phyloP scores from a whole-genome alignment of 1,139 yeast species.

The Nakaseomyces bracarensis region DNA sequence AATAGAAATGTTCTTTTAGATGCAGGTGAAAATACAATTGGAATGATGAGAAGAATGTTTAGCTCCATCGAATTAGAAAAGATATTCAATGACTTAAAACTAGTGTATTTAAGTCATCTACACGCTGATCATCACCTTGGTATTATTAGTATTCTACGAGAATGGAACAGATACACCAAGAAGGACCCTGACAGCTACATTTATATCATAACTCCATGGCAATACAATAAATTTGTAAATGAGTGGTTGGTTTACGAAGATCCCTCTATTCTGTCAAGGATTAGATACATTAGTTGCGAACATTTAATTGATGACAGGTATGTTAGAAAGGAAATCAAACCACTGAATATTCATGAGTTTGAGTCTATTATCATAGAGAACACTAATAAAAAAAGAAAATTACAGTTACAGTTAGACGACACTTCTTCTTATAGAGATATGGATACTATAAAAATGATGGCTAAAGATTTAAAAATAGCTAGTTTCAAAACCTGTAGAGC shows the following conservation, averaged over 20 bases:
- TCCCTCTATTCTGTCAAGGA: constrained; percentile 37
- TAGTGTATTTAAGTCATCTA: constrained; percentile 75
- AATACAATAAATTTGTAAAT: constrained; percentile 52
- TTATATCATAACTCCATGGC: constrained; percentile 69
- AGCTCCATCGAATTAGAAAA: constrained; percentile 37
- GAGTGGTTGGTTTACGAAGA: constrained; percentile 65
- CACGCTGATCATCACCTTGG: constrained; percentile 99
- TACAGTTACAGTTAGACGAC: constrained; percentile 28
- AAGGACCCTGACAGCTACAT: constrained; percentile 32
- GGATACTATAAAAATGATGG: constrained; percentile 24
- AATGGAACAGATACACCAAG: constrained; percentile 48
- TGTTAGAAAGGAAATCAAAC: constrained; percentile 27
- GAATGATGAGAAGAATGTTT: constrained; percentile 57
- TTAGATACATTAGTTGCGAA: constrained; percentile 60
- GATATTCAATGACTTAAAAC: constrained; percentile 46
- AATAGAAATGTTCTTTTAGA: constrained; percentile 57
- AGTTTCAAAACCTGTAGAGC: constrained; percentile 61
- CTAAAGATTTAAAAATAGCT: constrained; percentile 27
- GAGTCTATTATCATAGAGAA: constrained; percentile 8
- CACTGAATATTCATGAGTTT: constrained; percentile 28
- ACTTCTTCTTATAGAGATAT: constrained; percentile 22
- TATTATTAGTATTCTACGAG: constrained; percentile 54
- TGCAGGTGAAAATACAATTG: constrained; percentile 90
- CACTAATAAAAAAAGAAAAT: constrained; percentile 26
- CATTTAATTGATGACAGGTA: constrained; percentile 38